phyloP scores from a whole-genome alignment of 495 filamentous ascomycete genomes.

The Annulohypoxylon bovei region DNA sequence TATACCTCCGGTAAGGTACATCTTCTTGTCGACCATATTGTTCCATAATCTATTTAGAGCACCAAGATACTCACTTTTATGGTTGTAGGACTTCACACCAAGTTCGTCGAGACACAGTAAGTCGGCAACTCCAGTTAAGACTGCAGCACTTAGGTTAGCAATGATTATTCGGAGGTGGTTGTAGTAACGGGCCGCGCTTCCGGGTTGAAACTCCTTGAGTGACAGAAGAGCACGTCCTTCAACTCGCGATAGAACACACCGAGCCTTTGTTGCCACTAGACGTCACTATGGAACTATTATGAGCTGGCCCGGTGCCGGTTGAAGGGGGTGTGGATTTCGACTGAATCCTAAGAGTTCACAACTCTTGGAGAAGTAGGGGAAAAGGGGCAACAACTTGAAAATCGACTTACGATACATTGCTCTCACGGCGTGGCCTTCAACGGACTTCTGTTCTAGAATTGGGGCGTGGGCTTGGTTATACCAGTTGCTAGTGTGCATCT shows the following conservation, averaged over 20 bases:
- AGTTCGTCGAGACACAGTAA: constrained; percentile 47
- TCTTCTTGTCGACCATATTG: constrained; percentile 67
- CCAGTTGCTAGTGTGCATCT: constrained; percentile 51
- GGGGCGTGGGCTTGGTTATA: constrained; percentile 66
- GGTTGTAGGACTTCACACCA: constrained; percentile 39
- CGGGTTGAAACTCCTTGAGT: neutral
- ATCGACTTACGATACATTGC: constrained; percentile 60
- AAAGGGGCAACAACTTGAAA: constrained; percentile 18
- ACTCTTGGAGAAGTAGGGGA: constrained; percentile 36
- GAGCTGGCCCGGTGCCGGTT: neutral
- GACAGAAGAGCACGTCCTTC: neutral
- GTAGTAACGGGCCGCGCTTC: neutral
- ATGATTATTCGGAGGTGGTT: neutral
- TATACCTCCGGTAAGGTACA: constrained; percentile 70
- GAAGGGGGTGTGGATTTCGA: neutral
- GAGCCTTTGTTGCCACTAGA: neutral
- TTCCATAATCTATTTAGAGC: constrained; percentile 61
- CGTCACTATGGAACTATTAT: neutral
- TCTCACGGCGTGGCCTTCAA: constrained; percentile 69
- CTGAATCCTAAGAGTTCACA: neutral
- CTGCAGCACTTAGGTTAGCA: constrained; percentile 20
- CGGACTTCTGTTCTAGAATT: constrained; percentile 62
- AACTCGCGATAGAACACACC: neutral
- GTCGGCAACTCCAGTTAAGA: constrained; percentile 53
- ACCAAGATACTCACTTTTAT: constrained; percentile 43